These are phyloP conservation scores for Lipomyces yamanashiensis DNA, from an alignment of 805 yeast genomes.

Conservation along the genomic window DNA sequence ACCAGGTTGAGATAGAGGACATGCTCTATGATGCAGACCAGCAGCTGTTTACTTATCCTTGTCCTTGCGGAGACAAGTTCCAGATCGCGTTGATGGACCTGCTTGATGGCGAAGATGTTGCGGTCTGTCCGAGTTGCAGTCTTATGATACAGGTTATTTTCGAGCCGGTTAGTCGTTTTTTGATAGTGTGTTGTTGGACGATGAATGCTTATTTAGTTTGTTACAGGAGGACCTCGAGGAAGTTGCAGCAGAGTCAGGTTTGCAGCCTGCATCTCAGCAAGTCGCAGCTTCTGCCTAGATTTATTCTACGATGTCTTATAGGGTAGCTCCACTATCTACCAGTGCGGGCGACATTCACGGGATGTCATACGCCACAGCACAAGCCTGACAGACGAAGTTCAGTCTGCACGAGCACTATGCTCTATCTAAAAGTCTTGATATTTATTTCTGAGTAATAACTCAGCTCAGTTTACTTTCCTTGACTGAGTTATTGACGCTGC, in stretches of 20 bases:
- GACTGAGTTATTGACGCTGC: too few relatives aligned
- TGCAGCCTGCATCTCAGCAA: slow-evolving; percentile 11
- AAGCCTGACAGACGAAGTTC: background rate
- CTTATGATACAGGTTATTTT: slow-evolving; percentile 89
- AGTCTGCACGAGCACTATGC: background rate
- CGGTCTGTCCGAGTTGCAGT: slow-evolving; percentile 96
- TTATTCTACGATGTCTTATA: background rate
- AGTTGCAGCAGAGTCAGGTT: slow-evolving; percentile 18
- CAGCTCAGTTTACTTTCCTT: too few relatives aligned
- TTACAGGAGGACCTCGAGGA: slow-evolving; percentile 27
- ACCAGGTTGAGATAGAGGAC: slow-evolving; percentile 96
- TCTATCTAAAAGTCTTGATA: background rate
- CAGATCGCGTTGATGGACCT: slow-evolving; percentile 80
- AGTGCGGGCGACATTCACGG: background rate
- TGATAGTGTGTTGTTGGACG: background rate
- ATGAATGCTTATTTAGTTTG: background rate
- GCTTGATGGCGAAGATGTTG: slow-evolving; percentile 87
- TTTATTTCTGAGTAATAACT: too few relatives aligned
- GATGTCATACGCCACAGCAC: background rate
- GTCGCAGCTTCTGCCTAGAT: slow-evolving; percentile 24
- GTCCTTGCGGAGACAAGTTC: slow-evolving; percentile 97
- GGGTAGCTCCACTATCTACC: too few relatives aligned
- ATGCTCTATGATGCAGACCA: slow-evolving; percentile 86
- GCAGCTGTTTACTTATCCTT: slow-evolving; percentile 87
- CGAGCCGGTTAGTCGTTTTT: slow-evolving; percentile 54